Evolutionary conservation across 2,329 filamentous ascomycete genomes (phyloP), one percentile per base, ranked within the genome.

Genomic region (Aaosphaeria arxii): DNA sequence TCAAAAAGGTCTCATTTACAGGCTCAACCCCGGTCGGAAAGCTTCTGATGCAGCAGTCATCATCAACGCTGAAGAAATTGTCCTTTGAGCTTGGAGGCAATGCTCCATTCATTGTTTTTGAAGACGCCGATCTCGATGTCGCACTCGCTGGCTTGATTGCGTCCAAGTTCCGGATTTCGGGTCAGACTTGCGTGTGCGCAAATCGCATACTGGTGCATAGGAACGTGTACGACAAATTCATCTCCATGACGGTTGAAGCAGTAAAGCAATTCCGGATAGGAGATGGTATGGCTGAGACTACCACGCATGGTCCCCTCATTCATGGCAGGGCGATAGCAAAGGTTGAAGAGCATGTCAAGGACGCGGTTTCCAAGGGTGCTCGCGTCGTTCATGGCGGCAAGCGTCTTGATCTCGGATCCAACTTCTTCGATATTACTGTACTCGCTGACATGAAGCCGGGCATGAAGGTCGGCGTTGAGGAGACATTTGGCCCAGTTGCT

Each of bases 21-120:
- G 94, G 94, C 43, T 82, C 78, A 31, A 86, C 83, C 1, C 76
- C 77, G 40, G 83, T 86, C 4, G 83, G 83, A 29, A 84, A 80
- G 57, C 73, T 96, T 74, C 82, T 99, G 46, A 96, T 96, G 91
- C 88, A 88, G 75, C 91, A 96, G 72, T 86, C 87, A 9, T 83
- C 91, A 0, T 80, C 82, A 38, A 96, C 91, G 0, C 74, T 90
- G 30, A 97, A 97, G 80, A 89, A 89, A 66, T 76, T 88, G 1
- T 94, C 89, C 0, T 88, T 96, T 70, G 92, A 97, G 69, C 86
- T 97, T 1, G 92, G 92, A 46, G 92, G 92, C 42, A 97, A 97
- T 69, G 89, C 92, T 0, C 92, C 92, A 1, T 95, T 96, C 68
- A 96, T 97, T 57, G 90, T 97, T 31, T 97, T 97, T 64, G 91